These are phyloP conservation scores for Pythium dissotocum DNA, from an alignment of 352 stramenopile genomes.

Conservation along the genomic window DNA sequence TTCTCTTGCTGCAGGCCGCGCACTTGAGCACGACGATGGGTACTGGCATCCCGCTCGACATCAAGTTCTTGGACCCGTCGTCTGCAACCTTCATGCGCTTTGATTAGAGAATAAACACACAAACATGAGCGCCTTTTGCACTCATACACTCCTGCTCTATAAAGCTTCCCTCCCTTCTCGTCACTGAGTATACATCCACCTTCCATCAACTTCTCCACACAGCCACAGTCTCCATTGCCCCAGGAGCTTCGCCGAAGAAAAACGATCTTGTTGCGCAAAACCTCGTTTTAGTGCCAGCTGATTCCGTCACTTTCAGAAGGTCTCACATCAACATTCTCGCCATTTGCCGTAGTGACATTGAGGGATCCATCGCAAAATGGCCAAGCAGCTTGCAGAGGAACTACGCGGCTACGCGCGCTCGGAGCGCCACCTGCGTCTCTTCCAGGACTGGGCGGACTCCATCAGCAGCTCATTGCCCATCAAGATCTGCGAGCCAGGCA, in stretches of 20 bases:
- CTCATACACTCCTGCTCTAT: neutral
- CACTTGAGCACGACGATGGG: constrained; percentile 89
- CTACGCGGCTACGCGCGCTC: constrained; percentile 74
- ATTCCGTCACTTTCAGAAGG: neutral
- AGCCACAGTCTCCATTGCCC: neutral
- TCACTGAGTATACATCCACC: neutral
- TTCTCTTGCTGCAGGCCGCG: constrained; percentile 32
- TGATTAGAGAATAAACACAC: constrained; percentile 49
- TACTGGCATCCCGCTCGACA: constrained; percentile 72
- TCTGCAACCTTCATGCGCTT: constrained; percentile 88
- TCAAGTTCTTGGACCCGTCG: constrained; percentile 82
- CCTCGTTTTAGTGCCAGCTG: constrained; percentile 6
- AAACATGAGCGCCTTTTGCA: constrained; percentile 8
- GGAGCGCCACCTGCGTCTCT: constrained; percentile 63
- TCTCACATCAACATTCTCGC: neutral
- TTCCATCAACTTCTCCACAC: neutral
- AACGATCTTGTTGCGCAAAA: neutral
- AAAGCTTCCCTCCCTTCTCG: neutral
- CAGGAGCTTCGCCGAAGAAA: neutral
- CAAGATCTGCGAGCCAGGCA: constrained; percentile 20
- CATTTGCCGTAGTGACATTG: neutral
- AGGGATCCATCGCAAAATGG: neutral
- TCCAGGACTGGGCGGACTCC: constrained; percentile 63
- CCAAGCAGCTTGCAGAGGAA: constrained; percentile 66
- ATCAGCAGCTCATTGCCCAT: constrained; percentile 27